These are phyloP conservation scores for Lagerstroemia speciosa DNA, from an alignment of 345 rosid species.

Conservation along the genomic window DNA sequence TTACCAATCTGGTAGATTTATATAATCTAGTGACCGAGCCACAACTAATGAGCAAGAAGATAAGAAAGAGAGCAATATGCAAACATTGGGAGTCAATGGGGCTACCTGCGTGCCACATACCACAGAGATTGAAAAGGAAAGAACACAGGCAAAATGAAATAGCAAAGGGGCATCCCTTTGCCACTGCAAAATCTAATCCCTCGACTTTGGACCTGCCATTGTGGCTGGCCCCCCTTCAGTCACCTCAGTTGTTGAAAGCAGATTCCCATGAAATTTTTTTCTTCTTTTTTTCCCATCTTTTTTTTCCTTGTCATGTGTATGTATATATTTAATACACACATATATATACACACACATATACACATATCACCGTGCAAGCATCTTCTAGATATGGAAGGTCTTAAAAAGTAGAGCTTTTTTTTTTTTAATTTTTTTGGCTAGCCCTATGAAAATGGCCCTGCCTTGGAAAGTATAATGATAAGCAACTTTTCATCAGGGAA, in stretches of 20 bases:
- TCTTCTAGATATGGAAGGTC: slow-evolving; percentile 34
- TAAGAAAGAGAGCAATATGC: no score
- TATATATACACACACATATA: background rate
- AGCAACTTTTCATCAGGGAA: slow-evolving; percentile 35
- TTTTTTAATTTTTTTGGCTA: slow-evolving; percentile 12
- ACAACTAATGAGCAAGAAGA: no score
- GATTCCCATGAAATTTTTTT: slow-evolving; percentile 13
- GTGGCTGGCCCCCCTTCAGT: slow-evolving; percentile 23
- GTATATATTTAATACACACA: background rate
- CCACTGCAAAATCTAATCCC: slow-evolving; percentile 15
- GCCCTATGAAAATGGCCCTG: slow-evolving; percentile 2
- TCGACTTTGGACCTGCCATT: slow-evolving; percentile 19
- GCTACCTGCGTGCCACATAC: no score
- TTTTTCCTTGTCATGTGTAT: background rate
- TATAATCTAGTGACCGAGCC: no score
- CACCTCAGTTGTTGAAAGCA: slow-evolving; percentile 37
- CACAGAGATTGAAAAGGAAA: background rate
- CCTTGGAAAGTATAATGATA: slow-evolving; percentile 38
- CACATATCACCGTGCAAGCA: slow-evolving; percentile 19
- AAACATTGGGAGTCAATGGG: no score
- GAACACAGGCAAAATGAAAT: slow-evolving; percentile 11
- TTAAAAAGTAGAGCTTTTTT: slow-evolving; percentile 28
- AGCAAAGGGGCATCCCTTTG: slow-evolving; percentile 21
- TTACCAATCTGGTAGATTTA: no score
- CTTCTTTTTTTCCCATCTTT: background rate